These are phyloP conservation scores for Globisporangium middletonii DNA, from an alignment of 352 stramenopile genomes.

Conservation along the genomic window DNA sequence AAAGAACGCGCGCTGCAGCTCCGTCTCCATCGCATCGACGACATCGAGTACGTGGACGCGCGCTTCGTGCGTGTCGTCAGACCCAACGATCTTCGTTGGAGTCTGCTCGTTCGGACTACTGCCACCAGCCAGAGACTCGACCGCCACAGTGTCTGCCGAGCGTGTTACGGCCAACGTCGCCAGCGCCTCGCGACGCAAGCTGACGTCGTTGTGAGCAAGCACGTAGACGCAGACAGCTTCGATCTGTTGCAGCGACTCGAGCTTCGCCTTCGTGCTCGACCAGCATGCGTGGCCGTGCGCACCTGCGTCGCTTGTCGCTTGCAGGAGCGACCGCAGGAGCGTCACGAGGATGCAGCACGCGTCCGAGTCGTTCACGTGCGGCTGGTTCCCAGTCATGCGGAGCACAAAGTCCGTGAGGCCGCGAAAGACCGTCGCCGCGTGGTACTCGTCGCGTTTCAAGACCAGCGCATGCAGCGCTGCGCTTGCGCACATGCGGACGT, in stretches of 20 bases:
- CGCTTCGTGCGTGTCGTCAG: neutral
- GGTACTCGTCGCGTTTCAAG: constrained; percentile 1
- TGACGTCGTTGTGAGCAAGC: constrained; percentile 34
- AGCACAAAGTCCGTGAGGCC: constrained; percentile 61
- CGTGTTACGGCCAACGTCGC: constrained; percentile 29
- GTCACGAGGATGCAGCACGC: constrained; percentile 29
- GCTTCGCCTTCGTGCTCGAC: constrained; percentile 22
- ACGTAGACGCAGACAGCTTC: constrained; percentile 57
- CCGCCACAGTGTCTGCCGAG: neutral
- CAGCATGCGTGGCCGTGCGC: constrained; percentile 14
- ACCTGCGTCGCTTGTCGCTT: constrained; percentile 4
- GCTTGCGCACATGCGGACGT: constrained; percentile 34
- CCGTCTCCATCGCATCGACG: constrained; percentile 20
- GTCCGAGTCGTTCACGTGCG: constrained; percentile 19
- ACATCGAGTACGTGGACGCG: constrained; percentile 12
- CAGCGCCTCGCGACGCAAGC: constrained; percentile 23
- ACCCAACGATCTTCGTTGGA: neutral
- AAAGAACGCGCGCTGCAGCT: constrained; percentile 26
- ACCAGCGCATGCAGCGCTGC: constrained; percentile 32
- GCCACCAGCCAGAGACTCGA: too few species aligned
- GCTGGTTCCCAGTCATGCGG: constrained; percentile 33
- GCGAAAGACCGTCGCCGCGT: constrained; percentile 34
- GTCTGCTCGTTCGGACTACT: too few species aligned
- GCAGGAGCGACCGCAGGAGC: constrained; percentile 27
- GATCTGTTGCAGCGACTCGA: constrained; percentile 56